phyloP scores from a whole-genome alignment of 495 filamentous ascomycete genomes.

The Penicillium desertorum region DNA sequence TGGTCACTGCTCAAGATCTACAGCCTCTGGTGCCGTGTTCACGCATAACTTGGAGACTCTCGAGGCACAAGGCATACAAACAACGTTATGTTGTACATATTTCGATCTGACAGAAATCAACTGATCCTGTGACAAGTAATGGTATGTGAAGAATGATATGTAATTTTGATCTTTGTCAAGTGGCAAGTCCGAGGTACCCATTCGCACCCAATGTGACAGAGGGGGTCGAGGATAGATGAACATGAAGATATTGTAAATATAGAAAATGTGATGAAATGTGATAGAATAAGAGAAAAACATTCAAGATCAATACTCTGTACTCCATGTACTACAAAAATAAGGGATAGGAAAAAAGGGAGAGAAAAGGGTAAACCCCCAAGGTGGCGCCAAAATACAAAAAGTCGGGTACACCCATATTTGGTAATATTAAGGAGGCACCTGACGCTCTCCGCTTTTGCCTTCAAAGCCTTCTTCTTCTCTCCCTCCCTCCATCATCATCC shows the following conservation, averaged over 20 bases:
- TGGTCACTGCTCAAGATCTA: slow-evolving; percentile 18
- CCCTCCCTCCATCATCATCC: slow-evolving; percentile 12
- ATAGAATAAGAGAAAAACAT: not conserved
- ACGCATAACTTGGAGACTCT: not conserved
- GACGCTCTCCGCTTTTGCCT: slow-evolving; percentile 38
- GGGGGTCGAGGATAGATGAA: not conserved
- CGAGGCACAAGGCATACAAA: slow-evolving; percentile 5
- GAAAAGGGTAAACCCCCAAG: slow-evolving; percentile 8
- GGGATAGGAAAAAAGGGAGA: not conserved
- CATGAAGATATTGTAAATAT: not conserved
- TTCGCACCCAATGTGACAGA: slow-evolving; percentile 5
- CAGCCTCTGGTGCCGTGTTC: slow-evolving; percentile 12
- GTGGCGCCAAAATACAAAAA: slow-evolving; percentile 25
- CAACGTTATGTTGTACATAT: not conserved
- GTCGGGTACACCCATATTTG: slow-evolving; percentile 17
- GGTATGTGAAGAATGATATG: slow-evolving; percentile 10
- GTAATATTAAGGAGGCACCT: slow-evolving; percentile 41
- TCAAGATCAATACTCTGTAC: not conserved
- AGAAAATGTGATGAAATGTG: no score
- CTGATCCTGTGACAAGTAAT: slow-evolving; percentile 7
- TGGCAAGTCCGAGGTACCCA: slow-evolving; percentile 8
- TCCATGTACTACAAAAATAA: not conserved
- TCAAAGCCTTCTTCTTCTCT: slow-evolving; percentile 29
- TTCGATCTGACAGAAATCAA: slow-evolving; percentile 19
- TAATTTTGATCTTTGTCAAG: slow-evolving; percentile 1